Percentiles rank a stretch among this genome's conserved stretches.
Evolutionary conservation across 306 rosid species (phyloP).

Genomic region (Trifolium dubium): DNA sequence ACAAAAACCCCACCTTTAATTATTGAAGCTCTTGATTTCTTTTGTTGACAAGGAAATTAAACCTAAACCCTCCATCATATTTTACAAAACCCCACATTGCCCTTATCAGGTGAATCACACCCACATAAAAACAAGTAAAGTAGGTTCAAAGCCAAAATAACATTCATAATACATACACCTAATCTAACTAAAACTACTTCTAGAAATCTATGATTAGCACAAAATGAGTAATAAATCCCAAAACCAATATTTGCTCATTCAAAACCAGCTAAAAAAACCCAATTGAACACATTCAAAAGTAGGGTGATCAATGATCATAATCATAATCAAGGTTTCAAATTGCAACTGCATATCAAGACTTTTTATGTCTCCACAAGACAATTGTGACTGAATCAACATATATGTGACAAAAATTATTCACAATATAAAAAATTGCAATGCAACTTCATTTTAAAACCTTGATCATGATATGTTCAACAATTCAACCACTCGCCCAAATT

Average conservation of each 20-base stretch:
- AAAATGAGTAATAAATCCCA: not conserved
- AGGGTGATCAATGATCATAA: not conserved
- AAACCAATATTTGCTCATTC: slow-evolving; percentile 2
- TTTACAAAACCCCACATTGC: slow-evolving; percentile 29
- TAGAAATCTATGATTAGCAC: not conserved
- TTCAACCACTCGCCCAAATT: not conserved
- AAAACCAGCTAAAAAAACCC: not conserved
- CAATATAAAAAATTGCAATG: not conserved
- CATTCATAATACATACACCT: not conserved
- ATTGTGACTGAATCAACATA: not conserved
- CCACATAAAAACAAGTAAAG: slow-evolving; percentile 30
- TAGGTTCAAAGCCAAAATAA: not conserved
- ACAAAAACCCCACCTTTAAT: not conserved
- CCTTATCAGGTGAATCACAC: slow-evolving; percentile 34
- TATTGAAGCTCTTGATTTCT: slow-evolving; percentile 4
- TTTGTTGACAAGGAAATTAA: slow-evolving; percentile 8
- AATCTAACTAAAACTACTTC: not conserved
- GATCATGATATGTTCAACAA: slow-evolving; percentile 28
- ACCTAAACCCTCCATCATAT: slow-evolving; percentile 31
- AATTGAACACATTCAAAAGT: not conserved
- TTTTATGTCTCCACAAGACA: not conserved
- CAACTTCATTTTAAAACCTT: not conserved
- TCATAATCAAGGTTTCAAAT: not conserved
- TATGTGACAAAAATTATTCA: not conserved
- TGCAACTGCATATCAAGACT: not conserved